These are phyloP conservation scores for Colletotrichum kahawae DNA, from an alignment of 2,329 filamentous ascomycete genomes.

Conservation along the genomic window DNA sequence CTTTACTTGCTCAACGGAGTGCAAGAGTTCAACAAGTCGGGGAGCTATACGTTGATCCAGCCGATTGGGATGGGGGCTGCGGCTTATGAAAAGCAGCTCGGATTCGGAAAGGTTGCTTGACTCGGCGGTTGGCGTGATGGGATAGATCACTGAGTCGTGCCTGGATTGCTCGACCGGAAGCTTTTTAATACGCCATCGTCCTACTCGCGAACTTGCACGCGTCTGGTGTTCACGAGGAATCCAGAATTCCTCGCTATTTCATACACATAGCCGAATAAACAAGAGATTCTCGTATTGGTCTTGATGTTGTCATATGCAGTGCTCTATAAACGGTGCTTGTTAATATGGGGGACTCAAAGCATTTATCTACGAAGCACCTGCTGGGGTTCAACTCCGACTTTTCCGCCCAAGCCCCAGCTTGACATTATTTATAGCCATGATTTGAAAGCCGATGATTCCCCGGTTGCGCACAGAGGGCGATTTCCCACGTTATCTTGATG, in stretches of 20 bases:
- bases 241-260: neutral
- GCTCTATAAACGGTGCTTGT: neutral
- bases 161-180: neutral
- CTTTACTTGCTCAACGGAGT: conserved; percentile 53
- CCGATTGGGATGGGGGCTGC: conserved; percentile 22
- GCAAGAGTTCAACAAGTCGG: conserved; percentile 38
- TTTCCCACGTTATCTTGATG: neutral
- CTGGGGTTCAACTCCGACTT: neutral
- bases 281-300: neutral
- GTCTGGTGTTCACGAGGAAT: neutral
- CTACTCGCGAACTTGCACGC: neutral
- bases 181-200: neutral
- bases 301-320: neutral
- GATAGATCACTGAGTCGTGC: neutral
- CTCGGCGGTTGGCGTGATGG: neutral
- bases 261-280: neutral
- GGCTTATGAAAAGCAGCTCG: neutral
- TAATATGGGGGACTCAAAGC: neutral
- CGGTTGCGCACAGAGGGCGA: neutral
- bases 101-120: neutral
- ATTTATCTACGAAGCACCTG: neutral
- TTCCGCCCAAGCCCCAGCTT: neutral
- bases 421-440: neutral
- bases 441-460: neutral
- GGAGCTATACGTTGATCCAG: conserved; percentile 28